Evolutionary conservation across 2,329 filamentous ascomycete species (phyloP).

Genomic region (Exophiala lecanii-corni): DNA sequence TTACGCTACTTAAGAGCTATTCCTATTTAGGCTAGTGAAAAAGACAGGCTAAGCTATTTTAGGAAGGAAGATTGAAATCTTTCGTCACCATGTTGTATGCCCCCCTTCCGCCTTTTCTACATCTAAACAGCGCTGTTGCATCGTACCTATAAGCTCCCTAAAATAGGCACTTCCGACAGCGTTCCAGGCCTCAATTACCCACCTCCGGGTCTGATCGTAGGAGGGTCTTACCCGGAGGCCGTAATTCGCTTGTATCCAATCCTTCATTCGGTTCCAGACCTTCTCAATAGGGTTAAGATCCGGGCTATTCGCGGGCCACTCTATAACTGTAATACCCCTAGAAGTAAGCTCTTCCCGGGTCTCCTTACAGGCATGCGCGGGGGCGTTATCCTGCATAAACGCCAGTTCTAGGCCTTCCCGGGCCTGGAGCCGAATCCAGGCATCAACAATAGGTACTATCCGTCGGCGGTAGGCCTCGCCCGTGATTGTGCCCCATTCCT

Average conservation of each 20-base stretch:
- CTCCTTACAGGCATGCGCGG: constrained; percentile 4
- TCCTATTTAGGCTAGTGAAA: background rate
- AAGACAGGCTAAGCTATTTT: no score
- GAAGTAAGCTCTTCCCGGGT: constrained; percentile 4
- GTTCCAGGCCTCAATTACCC: constrained; percentile 5
- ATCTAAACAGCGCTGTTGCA: constrained; percentile 1
- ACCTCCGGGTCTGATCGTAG: constrained; percentile 1
- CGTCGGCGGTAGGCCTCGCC: constrained; percentile 22
- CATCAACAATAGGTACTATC: constrained; percentile 20
- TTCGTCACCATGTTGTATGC: background rate
- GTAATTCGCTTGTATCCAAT: constrained; percentile 3
- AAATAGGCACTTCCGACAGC: background rate
- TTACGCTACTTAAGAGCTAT: no score
- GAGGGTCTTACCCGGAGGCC: no score
- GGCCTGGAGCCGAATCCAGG: constrained; percentile 12
- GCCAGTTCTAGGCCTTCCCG: constrained; percentile 1
- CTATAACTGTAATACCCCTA: constrained; percentile 11
- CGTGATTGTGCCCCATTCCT: constrained; percentile 31
- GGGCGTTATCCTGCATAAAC: constrained; percentile 23
- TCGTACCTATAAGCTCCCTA: background rate
- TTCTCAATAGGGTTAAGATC: constrained; percentile 25
- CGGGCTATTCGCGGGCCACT: constrained; percentile 15
- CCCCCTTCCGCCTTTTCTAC: background rate
- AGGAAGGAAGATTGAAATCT: no score
- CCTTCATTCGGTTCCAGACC: constrained; percentile 20